These are phyloP conservation scores for Botrytis fabae DNA, from an alignment of 2,329 filamentous ascomycete genomes.

Conservation along the genomic window DNA sequence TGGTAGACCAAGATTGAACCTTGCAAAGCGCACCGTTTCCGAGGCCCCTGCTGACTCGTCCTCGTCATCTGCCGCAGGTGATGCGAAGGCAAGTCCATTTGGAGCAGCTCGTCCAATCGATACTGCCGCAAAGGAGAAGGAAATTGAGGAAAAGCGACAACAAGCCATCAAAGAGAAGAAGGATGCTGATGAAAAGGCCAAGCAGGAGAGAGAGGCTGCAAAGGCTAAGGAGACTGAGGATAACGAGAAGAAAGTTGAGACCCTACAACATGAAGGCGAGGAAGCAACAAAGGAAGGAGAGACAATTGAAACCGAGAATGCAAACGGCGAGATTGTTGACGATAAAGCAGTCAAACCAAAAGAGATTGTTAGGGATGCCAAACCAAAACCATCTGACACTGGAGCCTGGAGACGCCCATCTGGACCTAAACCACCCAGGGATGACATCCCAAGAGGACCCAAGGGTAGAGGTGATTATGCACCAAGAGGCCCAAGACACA, in stretches of 20 bases:
- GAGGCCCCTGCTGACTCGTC: slow-evolving; percentile 57
- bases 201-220: slow-evolving; percentile 62
- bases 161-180: slow-evolving; percentile 76
- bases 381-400: slow-evolving; percentile 57
- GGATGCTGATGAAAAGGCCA: slow-evolving; percentile 58
- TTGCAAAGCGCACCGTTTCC: slow-evolving; percentile 87
- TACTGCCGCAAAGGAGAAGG: slow-evolving; percentile 82
- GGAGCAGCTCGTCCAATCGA: slow-evolving; percentile 93
- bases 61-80: slow-evolving; percentile 53
- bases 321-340: slow-evolving; percentile 46
- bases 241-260: slow-evolving; percentile 41
- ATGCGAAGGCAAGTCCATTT: slow-evolving; percentile 88
- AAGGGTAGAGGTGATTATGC: slow-evolving; percentile 46
- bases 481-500: slow-evolving; percentile 36
- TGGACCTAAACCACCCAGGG: slow-evolving; percentile 45
- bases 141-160: slow-evolving; percentile 85
- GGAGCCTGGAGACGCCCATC: slow-evolving; percentile 61
- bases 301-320: slow-evolving; percentile 40
- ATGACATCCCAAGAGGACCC: slow-evolving; percentile 44
- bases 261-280: slow-evolving; percentile 37
- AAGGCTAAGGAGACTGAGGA: slow-evolving; percentile 43
- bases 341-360: slow-evolving; percentile 51
- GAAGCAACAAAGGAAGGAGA: slow-evolving; percentile 40
- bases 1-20: slow-evolving; percentile 77
- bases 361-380: slow-evolving; percentile 49